A percentile compares a stretch with the other conserved stretches of the same genome.
phyloP scores from a whole-genome alignment of 1,139 yeast species.

The Taphrina populina region DNA sequence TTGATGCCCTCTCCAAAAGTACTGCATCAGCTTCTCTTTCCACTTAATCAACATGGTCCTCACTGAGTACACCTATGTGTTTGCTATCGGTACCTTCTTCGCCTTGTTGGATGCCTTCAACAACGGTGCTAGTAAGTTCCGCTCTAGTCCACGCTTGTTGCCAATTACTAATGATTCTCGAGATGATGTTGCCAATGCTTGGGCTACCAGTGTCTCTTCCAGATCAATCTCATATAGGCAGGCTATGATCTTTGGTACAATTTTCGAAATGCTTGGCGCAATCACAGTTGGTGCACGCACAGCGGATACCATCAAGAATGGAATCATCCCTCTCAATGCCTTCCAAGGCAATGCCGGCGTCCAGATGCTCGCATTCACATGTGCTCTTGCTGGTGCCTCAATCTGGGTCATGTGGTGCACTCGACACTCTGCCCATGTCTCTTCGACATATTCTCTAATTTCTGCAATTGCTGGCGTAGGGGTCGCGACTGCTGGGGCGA shows the following conservation, averaged over 20 bases:
- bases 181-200: constrained; percentile 74
- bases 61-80: constrained; percentile 42
- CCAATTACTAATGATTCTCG: not conserved
- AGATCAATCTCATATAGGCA: constrained; percentile 70
- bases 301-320: constrained; percentile 64
- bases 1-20: too few species aligned
- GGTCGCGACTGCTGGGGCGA: constrained; percentile 65
- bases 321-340: constrained; percentile 64
- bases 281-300: constrained; percentile 69
- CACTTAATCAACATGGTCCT: constrained; percentile 29
- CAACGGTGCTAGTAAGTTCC: constrained; percentile 60
- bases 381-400: constrained; percentile 76
- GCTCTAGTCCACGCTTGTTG: not conserved
- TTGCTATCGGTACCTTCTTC: constrained; percentile 56
- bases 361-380: constrained; percentile 70
- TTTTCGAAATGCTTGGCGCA: constrained; percentile 75
- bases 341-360: constrained; percentile 49
- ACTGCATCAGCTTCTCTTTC: too few species aligned
- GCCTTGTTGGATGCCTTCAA: constrained; percentile 80
- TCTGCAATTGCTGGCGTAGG: constrained; percentile 77
- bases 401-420: constrained; percentile 71
- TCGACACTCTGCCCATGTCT: constrained; percentile 67
- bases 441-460: constrained; percentile 76
- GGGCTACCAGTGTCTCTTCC: constrained; percentile 58
- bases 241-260: constrained; percentile 67